Percentiles rank a stretch among this genome's conserved stretches.
Conservation (phyloP, 176 grass and related monocot species). For the Rhynchospora breviuscula region DNA sequence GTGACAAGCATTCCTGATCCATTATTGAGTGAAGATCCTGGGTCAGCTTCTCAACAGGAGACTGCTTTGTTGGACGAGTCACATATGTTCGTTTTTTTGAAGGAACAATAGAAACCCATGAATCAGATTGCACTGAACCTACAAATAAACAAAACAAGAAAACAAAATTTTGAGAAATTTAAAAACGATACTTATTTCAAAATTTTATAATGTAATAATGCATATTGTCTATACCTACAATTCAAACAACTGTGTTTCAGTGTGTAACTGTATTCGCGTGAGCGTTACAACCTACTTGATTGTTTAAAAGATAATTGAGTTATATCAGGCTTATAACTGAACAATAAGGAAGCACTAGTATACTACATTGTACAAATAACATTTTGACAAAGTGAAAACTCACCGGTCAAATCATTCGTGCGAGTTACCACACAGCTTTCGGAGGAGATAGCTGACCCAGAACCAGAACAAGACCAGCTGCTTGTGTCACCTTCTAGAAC, state of each 20-base stretch:
- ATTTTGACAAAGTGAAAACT: background rate
- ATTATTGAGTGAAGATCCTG: constrained; percentile 44
- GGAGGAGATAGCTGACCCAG: constrained; percentile 34
- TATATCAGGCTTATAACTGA: background rate
- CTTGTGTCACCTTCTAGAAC: constrained; percentile 30
- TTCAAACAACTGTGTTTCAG: background rate
- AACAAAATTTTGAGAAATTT: background rate
- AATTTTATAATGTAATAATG: background rate
- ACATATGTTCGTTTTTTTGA: constrained; percentile 39
- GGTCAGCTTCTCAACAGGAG: constrained; percentile 39
- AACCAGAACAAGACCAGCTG: constrained; percentile 38
- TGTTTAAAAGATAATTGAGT: background rate
- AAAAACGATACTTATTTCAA: constrained; percentile 1
- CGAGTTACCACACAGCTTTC: constrained; percentile 34
- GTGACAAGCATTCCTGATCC: constrained; percentile 37
- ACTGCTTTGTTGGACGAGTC: constrained; percentile 28
- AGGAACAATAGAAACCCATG: constrained; percentile 26
- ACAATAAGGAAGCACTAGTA: background rate
- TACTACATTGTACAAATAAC: background rate
- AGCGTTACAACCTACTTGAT: background rate
- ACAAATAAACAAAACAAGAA: constrained; percentile 14
- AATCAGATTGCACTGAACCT: constrained; percentile 40
- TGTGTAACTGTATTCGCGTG: too few species aligned
- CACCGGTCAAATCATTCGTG: constrained; percentile 37
- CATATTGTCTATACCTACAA: constrained; percentile 1